These are phyloP conservation scores for Penicillium verhagenii DNA, from an alignment of 495 filamentous ascomycete species.

Conservation along the genomic window DNA sequence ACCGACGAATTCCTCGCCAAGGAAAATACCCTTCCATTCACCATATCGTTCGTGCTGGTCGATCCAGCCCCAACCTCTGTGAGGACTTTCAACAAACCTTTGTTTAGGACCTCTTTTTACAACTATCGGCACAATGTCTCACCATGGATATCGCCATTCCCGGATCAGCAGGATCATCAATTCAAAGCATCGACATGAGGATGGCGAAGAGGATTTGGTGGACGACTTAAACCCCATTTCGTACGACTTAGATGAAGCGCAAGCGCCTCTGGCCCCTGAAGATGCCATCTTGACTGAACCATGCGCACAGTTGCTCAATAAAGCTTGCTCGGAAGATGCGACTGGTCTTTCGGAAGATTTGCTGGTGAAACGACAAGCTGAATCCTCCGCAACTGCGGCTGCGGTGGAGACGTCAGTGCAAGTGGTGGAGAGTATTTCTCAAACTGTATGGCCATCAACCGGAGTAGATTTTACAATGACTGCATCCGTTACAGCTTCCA, in stretches of 20 bases:
- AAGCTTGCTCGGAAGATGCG: slow-evolving; percentile 8
- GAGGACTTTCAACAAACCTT: slow-evolving; percentile 14
- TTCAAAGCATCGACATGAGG: slow-evolving; percentile 17
- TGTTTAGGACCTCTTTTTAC: background rate
- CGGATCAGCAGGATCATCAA: slow-evolving; percentile 17
- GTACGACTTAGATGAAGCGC: background rate
- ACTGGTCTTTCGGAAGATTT: background rate
- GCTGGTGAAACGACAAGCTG: slow-evolving; percentile 19
- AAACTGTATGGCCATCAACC: slow-evolving; percentile 17
- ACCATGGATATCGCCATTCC: slow-evolving; percentile 24
- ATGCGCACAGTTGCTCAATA: slow-evolving; percentile 15
- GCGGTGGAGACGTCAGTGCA: slow-evolving; percentile 18
- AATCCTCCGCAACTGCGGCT: background rate
- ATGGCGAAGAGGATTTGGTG: background rate
- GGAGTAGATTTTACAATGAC: slow-evolving; percentile 18
- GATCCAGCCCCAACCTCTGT: slow-evolving; percentile 21
- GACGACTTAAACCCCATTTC: slow-evolving; percentile 5
- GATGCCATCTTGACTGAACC: slow-evolving; percentile 5
- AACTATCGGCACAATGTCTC: slow-evolving; percentile 19
- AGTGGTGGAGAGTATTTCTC: slow-evolving; percentile 21
- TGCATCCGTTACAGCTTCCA: slow-evolving; percentile 14
- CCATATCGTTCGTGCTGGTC: slow-evolving; percentile 16
- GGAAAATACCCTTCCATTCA: background rate
- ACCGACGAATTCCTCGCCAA: background rate
- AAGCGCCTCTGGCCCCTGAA: background rate